A percentile compares a stretch with the other conserved stretches of the same genome.
phyloP scores from a whole-genome alignment of 805 yeast genomes.

The Wickerhamomyces hampshirensis region DNA sequence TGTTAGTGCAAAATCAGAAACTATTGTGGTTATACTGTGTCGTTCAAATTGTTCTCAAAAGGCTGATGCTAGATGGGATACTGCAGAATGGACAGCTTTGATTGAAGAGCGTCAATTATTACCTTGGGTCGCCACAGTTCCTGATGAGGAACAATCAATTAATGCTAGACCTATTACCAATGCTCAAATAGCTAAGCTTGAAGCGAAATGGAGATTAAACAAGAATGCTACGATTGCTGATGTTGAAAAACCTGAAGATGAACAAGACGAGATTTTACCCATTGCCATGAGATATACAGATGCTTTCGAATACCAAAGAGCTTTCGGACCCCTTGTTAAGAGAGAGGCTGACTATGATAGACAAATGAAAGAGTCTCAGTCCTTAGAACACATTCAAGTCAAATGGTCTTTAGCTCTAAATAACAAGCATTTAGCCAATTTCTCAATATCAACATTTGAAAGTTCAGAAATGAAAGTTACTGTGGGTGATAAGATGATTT shows the following conservation, averaged over 20 bases:
- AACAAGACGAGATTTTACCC: constrained; percentile 55
- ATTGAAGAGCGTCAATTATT: constrained; percentile 75
- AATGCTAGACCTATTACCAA: constrained; percentile 52
- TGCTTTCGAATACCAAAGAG: constrained; percentile 79
- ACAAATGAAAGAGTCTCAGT: constrained; percentile 69
- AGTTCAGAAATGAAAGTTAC: constrained; percentile 61
- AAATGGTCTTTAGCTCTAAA: constrained; percentile 69
- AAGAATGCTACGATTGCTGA: constrained; percentile 70
- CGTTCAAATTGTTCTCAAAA: constrained; percentile 82
- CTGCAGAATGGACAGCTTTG: constrained; percentile 80
- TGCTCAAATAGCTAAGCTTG: constrained; percentile 65
- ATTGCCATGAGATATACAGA: constrained; percentile 73
- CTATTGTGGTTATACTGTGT: constrained; percentile 82
- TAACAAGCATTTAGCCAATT: constrained; percentile 63
- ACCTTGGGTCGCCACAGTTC: constrained; percentile 75
- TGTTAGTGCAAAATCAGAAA: constrained; percentile 80
- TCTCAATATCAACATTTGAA: constrained; percentile 64
- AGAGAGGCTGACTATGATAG: constrained; percentile 79
- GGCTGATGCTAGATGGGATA: constrained; percentile 80
- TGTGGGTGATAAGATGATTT: constrained; percentile 77
- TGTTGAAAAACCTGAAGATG: constrained; percentile 47
- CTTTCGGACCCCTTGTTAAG: constrained; percentile 79
- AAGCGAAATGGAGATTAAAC: constrained; percentile 76
- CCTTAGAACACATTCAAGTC: constrained; percentile 65
- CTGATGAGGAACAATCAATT: constrained; percentile 59